Base-by-base conservation (phyloP, 768 basidiomycete genomes). In the Naganishia randhawae region DNA sequence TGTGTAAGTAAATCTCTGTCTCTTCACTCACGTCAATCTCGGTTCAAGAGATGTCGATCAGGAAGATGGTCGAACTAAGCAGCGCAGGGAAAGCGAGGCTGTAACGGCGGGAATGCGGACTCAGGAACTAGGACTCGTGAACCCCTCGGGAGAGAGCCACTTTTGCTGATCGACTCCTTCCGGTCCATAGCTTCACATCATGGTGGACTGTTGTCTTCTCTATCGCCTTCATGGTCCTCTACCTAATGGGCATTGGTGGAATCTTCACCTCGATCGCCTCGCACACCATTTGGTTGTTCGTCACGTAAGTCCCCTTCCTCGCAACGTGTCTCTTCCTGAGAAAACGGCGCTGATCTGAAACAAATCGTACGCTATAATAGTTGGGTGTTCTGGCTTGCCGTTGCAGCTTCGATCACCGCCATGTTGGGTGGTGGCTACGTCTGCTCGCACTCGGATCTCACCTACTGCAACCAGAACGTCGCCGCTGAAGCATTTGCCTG, bases 401-500 rank as follows among this genome's bases (percentile, higher is more conserved):
- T 71, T 50, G 72, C 73, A 25, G 77, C 76, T 16, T 71, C 78
- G 2, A 72, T 72, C 69, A 76, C 78, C 29, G 67, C 71, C 37
- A 74, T 77, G 54, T 68, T 77, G 29, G 73, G 73, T n/a, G 78
- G 78, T 62, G 75, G 76, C 13, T 55, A 73, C 27, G 61, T 68
- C 42, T 80, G 78, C 63, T 53, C 65, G 29, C 42, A 61, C 17
- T 53, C 54, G 1, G n/a, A 33, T 63, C 27, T 78, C 29, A 65
- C 67, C 29, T 75, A 80, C 76, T 81, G 80, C 72, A 68, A 68
- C 42, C 80, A 81, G 72, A 74, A 78, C 69, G 74, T 78, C 62
- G 79, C 80, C 14, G 74, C 79, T 37, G 75, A 78, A 67, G 80
- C 77, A 3, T 80, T 80, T 53, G 79, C 73, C 19, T 80, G 79